Evolutionary conservation across 192 early-diverging fungal species (phyloP).

Genomic region (Backusella tuberculispora): DNA sequence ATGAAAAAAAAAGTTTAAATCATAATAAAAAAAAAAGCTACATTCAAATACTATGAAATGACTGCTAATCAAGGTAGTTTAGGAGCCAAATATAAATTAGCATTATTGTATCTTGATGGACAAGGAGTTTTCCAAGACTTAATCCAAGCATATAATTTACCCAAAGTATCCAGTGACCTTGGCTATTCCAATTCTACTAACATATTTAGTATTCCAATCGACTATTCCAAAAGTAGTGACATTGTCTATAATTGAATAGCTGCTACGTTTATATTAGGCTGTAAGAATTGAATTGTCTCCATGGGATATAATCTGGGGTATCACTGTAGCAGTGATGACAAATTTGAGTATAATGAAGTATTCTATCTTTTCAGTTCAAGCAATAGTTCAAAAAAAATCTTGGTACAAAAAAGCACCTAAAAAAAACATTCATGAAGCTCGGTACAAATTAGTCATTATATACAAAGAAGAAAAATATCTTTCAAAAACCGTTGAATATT

Average conservation of each 20-base stretch:
- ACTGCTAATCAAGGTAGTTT: slow-evolving; percentile 55
- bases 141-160: neutral
- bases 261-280: too few relatives aligned
- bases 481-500: too few relatives aligned
- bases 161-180: neutral
- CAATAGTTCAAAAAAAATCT: too few relatives aligned
- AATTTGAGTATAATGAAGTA: too few relatives aligned
- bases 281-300: too few relatives aligned
- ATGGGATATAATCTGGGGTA: too few relatives aligned
- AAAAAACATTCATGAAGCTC: too few relatives aligned
- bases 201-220: neutral
- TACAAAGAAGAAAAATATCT: too few relatives aligned
- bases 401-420: too few relatives aligned
- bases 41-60: slow-evolving; percentile 38
- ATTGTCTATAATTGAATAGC: neutral
- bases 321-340: too few relatives aligned
- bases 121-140: slow-evolving; percentile 37
- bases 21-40: slow-evolving; percentile 29
- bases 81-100: slow-evolving; percentile 58
- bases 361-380: too few relatives aligned
- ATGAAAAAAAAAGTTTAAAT: neutral
- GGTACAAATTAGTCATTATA: too few relatives aligned
- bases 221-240: neutral
- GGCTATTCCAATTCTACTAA: neutral
- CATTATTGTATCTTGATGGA: slow-evolving; percentile 60